Evolutionary conservation across 139 green algal genomes (phyloP).

Genomic region (Volvox reticuliferus): DNA sequence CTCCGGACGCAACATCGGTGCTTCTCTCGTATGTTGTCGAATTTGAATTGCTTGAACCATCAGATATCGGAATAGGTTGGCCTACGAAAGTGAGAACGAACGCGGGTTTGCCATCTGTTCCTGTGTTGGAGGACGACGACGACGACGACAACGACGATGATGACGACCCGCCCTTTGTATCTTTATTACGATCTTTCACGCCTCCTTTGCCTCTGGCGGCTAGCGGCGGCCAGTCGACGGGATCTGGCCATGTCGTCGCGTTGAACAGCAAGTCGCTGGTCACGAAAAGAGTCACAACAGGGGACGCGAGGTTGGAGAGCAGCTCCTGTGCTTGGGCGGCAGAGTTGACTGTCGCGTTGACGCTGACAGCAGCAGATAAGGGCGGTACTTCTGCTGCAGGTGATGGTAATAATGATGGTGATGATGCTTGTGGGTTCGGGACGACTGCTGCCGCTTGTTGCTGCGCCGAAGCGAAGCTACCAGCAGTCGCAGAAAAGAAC

Average conservation of each 20-base stretch:
- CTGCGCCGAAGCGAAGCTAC: not conserved
- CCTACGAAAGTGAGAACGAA: not conserved
- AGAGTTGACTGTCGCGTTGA: not conserved
- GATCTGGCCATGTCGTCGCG: not conserved
- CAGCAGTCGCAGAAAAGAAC: not conserved
- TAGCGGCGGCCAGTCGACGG: not conserved
- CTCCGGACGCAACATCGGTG: too few relatives aligned
- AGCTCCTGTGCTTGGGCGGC: not conserved
- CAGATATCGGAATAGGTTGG: not conserved
- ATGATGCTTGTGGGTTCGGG: too few relatives aligned
- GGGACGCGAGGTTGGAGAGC: not conserved
- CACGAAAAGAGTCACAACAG: not conserved
- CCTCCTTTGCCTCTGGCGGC: not conserved
- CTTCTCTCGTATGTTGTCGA: too few relatives aligned
- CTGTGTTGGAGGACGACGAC: too few relatives aligned
- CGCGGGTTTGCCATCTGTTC: not conserved
- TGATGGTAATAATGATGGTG: too few relatives aligned
- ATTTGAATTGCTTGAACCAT: too few relatives aligned
- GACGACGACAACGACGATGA: too few relatives aligned
- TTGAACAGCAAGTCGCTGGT: conserved; percentile 12
- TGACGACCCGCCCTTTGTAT: too few relatives aligned
- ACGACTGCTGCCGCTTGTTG: too few relatives aligned
- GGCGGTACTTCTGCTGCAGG: not conserved
- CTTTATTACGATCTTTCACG: too few relatives aligned
- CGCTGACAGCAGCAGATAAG: not conserved